phyloP scores from a whole-genome alignment of 805 yeast species.

The Torulaspora franciscae region DNA sequence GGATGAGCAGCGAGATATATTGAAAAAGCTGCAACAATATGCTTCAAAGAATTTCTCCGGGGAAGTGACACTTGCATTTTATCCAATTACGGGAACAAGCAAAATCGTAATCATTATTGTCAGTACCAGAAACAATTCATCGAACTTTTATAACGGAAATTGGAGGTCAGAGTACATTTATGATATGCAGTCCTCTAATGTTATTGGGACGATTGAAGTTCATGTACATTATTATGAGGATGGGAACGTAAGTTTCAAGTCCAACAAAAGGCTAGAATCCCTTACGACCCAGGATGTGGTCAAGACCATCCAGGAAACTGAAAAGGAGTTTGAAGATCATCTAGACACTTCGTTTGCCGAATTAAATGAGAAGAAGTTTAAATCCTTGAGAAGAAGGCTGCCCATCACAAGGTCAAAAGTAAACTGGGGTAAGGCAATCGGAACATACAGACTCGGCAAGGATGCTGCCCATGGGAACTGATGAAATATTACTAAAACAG shows the following conservation, averaged over 20 bases:
- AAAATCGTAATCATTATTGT: slow-evolving; percentile 48
- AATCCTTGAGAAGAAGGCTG: slow-evolving; percentile 78
- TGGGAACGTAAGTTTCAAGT: slow-evolving; percentile 81
- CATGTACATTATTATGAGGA: slow-evolving; percentile 94
- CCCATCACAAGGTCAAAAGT: slow-evolving; percentile 90
- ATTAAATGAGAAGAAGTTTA: slow-evolving; percentile 77
- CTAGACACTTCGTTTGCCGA: slow-evolving; percentile 60
- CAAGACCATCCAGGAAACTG: slow-evolving; percentile 49
- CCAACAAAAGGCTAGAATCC: slow-evolving; percentile 37
- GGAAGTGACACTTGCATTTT: slow-evolving; percentile 43
- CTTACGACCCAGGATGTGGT: slow-evolving; percentile 31
- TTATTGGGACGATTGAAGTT: slow-evolving; percentile 54
- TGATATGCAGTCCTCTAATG: slow-evolving; percentile 28
- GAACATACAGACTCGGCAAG: slow-evolving; percentile 80
- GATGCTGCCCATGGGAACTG: slow-evolving; percentile 53
- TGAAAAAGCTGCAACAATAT: slow-evolving; percentile 39
- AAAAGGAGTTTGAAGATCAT: slow-evolving; percentile 53
- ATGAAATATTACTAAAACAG: slow-evolving; percentile 34
- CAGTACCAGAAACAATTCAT: slow-evolving; percentile 66
- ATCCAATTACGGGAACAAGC: slow-evolving; percentile 32
- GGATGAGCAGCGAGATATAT: slow-evolving; percentile 16
- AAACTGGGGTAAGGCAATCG: slow-evolving; percentile 93
- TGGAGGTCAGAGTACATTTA: slow-evolving; percentile 70
- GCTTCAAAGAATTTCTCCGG: slow-evolving; percentile 65
- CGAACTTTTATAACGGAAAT: slow-evolving; percentile 83